Percentiles rank a stretch among this genome's conserved stretches.
Evolutionary conservation across 176 grass and related monocot species (phyloP).

Genomic region (Areca catechu): DNA sequence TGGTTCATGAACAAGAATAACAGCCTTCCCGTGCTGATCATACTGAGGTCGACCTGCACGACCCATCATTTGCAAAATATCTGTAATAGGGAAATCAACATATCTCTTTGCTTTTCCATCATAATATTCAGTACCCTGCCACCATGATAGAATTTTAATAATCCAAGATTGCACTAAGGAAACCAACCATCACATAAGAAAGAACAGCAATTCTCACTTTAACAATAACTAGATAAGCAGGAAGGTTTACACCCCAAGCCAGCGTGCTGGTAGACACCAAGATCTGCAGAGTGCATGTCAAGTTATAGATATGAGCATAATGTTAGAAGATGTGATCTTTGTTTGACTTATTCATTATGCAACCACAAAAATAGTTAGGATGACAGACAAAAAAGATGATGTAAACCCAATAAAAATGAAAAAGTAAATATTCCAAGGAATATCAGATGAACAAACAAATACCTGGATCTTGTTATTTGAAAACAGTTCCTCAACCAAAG

Average conservation of each 20-base stretch:
- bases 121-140: conserved; percentile 86
- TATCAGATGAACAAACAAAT: conserved; percentile 11
- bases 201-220: conserved; percentile 51
- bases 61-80: conserved; percentile 99
- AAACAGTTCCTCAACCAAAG: conserved; percentile 92
- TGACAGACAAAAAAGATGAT: too few species aligned
- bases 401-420: too few species aligned
- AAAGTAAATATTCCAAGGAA: too few species aligned
- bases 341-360: conserved; percentile 15
- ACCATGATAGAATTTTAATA: conserved; percentile 8
- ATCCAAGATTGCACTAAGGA: not conserved
- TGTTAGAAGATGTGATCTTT: conserved; percentile 9
- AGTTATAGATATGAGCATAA: too few species aligned
- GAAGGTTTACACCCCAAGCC: conserved; percentile 98
- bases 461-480: conserved; percentile 99
- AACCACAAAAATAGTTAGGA: not conserved
- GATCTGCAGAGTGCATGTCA: conserved; percentile 30
- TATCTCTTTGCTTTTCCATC: conserved; percentile 99
- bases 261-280: conserved; percentile 95
- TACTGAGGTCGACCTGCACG: conserved; percentile 91
- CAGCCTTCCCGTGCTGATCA: conserved; percentile 98
- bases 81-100: conserved; percentile 89
- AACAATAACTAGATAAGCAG: conserved; percentile 91
- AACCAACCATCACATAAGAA: not conserved
- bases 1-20: conserved; percentile 98